These are phyloP conservation scores for Scutellaria baicalensis DNA, from an alignment of 257 asterid genomes.

Conservation along the genomic window DNA sequence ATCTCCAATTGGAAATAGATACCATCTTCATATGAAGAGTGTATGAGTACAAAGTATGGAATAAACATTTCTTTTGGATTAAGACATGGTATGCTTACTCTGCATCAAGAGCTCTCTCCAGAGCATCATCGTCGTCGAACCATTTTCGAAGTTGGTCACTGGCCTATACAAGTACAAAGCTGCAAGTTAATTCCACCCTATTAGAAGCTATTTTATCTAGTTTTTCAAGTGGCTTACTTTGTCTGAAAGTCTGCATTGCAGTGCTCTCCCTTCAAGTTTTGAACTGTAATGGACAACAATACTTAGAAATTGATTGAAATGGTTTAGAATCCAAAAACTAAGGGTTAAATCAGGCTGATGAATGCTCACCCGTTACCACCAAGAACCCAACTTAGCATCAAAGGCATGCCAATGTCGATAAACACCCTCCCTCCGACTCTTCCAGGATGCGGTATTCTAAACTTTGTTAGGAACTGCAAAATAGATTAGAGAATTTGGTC, in stretches of 20 bases:
- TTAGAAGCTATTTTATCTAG: background rate
- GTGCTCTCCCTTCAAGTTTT: constrained; percentile 82
- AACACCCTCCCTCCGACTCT: constrained; percentile 89
- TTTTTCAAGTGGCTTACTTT: constrained; percentile 45
- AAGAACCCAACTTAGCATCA: constrained; percentile 94
- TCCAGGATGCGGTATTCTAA: constrained; percentile 94
- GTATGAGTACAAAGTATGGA: background rate
- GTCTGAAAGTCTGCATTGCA: constrained; percentile 81
- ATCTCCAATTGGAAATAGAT: constrained; percentile 52
- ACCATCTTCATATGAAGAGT: constrained; percentile 50
- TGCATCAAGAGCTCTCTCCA: constrained; percentile 83
- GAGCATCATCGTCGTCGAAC: constrained; percentile 82
- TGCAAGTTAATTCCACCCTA: background rate
- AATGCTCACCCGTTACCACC: constrained; percentile 87
- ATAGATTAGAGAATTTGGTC: background rate
- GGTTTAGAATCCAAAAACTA: background rate
- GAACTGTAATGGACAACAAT: constrained; percentile 38
- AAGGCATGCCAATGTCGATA: constrained; percentile 83
- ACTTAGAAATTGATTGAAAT: background rate
- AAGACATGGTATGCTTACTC: constrained; percentile 44
- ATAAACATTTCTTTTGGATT: background rate
- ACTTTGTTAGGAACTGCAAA: constrained; percentile 72
- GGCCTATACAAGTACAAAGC: constrained; percentile 47
- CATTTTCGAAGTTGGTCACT: constrained; percentile 55
- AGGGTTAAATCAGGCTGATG: background rate